Conservation (phyloP, 192 early-diverging fungal genomes). For the Mortierella hygrophila region DNA sequence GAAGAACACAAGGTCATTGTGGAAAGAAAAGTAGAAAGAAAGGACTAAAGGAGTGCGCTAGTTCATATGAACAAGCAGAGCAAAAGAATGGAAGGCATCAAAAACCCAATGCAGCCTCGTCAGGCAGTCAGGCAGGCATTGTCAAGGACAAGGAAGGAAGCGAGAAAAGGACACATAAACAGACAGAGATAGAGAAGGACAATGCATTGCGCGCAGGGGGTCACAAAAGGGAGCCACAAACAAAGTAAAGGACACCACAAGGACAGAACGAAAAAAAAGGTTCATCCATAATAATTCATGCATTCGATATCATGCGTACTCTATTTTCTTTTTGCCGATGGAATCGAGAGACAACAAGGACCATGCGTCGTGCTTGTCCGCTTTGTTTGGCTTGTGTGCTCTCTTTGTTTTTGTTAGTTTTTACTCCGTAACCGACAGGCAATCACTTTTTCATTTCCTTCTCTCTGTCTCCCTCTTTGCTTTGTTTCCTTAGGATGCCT, state of each 20-base stretch:
- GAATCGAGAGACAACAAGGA: not conserved
- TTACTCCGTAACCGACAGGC: not conserved
- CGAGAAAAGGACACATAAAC: not conserved
- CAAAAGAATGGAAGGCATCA: not conserved
- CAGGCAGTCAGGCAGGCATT: too few species aligned
- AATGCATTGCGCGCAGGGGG: constrained; percentile 7
- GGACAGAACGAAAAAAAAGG: not conserved
- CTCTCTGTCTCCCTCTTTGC: not conserved
- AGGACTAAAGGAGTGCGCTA: not conserved
- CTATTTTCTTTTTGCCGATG: not conserved
- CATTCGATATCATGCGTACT: not conserved
- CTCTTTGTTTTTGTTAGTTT: not conserved
- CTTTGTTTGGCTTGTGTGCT: not conserved
- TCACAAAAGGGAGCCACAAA: constrained; percentile 2
- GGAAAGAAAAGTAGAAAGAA: not conserved
- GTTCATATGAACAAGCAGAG: not conserved
- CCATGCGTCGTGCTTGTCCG: not conserved
- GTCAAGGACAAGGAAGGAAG: not conserved
- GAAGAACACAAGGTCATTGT: not conserved
- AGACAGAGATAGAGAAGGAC: not conserved
- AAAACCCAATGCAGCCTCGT: not conserved
- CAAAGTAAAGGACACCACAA: not conserved
- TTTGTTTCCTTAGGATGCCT: not conserved
- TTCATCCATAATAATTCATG: not conserved
- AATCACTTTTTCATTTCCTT: not conserved